Conservation (phyloP, 805 yeast species). For the Lachancea sp. region DNA sequence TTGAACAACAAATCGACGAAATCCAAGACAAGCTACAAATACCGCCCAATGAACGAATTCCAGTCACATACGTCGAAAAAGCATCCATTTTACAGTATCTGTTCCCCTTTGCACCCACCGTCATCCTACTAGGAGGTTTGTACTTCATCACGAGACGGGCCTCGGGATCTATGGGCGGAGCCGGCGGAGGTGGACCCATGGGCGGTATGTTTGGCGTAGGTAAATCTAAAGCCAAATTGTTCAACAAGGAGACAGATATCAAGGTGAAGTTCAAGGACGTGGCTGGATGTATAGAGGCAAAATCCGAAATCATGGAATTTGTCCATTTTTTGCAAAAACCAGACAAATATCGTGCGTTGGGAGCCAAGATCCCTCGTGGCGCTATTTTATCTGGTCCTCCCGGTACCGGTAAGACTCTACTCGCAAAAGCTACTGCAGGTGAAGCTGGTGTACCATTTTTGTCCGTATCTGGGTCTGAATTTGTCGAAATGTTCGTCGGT, state of each 20-base stretch:
- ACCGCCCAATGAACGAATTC: slow-evolving; percentile 64
- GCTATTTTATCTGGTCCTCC: slow-evolving; percentile 98
- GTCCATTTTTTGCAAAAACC: slow-evolving; percentile 91
- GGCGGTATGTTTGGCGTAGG: slow-evolving; percentile 88
- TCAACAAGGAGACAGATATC: slow-evolving; percentile 87
- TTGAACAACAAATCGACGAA: slow-evolving; percentile 74
- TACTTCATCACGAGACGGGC: slow-evolving; percentile 39
- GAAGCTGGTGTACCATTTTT: slow-evolving; percentile 97
- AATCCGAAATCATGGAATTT: slow-evolving; percentile 96
- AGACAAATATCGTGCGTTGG: slow-evolving; percentile 79
- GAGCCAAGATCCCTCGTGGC: slow-evolving; percentile 97
- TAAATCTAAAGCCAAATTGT: slow-evolving; percentile 82
- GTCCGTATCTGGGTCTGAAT: slow-evolving; percentile 95
- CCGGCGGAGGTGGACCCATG: slow-evolving; percentile 39
- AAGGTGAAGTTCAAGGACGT: slow-evolving; percentile 88
- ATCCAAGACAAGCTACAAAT: slow-evolving; percentile 66
- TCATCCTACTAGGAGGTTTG: slow-evolving; percentile 70
- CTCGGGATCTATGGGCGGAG: slow-evolving; percentile 26
- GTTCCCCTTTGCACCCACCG: slow-evolving; percentile 73
- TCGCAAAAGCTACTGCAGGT: slow-evolving; percentile 98
- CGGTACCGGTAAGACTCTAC: slow-evolving; percentile 96
- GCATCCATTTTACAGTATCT: slow-evolving; percentile 57
- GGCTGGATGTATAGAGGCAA: slow-evolving; percentile 96
- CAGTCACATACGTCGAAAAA: slow-evolving; percentile 67
- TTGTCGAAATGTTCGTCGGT: slow-evolving; percentile 98